Evolutionary conservation across 306 rosid genomes (phyloP).

Genomic region (Inga leiocalycina): DNA sequence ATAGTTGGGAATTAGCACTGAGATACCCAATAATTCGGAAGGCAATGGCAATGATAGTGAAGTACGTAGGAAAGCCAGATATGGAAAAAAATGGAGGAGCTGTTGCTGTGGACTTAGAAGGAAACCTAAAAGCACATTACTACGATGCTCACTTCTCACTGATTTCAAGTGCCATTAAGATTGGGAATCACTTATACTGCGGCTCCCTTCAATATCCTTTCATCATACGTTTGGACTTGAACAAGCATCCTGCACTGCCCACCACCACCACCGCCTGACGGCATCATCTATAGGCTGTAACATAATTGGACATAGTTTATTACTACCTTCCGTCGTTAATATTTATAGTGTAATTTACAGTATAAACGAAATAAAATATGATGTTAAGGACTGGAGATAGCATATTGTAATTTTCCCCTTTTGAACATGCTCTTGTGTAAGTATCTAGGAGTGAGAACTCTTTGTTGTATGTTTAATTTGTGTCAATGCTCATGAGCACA

Average conservation of each 20-base stretch:
- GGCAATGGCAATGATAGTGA: conserved; percentile 34
- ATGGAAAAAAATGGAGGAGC: conserved; percentile 57
- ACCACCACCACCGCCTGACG: not conserved
- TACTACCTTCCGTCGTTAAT: no score
- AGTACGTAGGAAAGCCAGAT: conserved; percentile 1
- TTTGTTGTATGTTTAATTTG: no score
- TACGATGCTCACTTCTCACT: conserved; percentile 36
- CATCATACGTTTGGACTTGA: conserved; percentile 56
- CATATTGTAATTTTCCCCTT: no score
- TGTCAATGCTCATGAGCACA: no score
- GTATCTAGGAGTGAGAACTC: no score
- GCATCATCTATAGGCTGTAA: no score
- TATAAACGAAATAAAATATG: no score
- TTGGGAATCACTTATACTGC: conserved; percentile 51
- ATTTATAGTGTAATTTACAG: no score
- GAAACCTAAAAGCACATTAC: conserved; percentile 49
- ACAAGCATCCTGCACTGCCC: conserved; percentile 45
- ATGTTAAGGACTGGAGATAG: no score
- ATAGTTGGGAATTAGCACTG: conserved; percentile 31
- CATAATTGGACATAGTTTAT: no score
- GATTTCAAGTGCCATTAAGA: conserved; percentile 47
- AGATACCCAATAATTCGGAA: conserved; percentile 67
- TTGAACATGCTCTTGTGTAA: no score
- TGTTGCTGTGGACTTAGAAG: conserved; percentile 57
- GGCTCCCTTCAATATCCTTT: conserved; percentile 48